Evolutionary conservation across 2,329 filamentous ascomycete species (phyloP).

Genomic region (Verticillium isaacii): DNA sequence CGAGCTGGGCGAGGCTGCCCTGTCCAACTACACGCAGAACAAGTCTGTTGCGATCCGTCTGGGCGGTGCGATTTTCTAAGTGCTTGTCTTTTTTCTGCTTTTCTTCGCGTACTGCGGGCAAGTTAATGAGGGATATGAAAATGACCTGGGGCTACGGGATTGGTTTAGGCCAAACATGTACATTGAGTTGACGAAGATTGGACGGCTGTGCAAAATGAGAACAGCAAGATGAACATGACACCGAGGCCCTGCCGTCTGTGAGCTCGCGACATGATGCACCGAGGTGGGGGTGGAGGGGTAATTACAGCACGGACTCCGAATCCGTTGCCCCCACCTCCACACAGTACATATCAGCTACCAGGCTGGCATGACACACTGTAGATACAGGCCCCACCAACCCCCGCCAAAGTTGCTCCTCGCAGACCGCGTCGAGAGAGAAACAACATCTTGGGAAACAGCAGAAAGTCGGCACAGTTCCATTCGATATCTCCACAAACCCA

Average conservation of each 20-base stretch:
- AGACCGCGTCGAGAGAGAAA: neutral
- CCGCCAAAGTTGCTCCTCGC: neutral
- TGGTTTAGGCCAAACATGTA: slow-evolving; percentile 11
- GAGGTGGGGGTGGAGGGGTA: neutral
- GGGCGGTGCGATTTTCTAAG: slow-evolving; percentile 36
- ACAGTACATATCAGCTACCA: too few relatives aligned
- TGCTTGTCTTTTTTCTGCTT: neutral
- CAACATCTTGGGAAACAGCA: neutral
- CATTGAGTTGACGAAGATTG: slow-evolving; percentile 10
- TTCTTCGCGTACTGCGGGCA: neutral
- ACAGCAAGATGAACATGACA: neutral
- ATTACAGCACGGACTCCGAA: neutral
- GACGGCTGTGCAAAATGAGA: neutral
- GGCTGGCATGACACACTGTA: neutral
- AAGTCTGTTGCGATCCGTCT: slow-evolving; percentile 60
- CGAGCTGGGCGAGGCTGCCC: slow-evolving; percentile 65
- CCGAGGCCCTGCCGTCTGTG: neutral
- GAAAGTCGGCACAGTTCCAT: neutral
- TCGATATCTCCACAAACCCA: neutral
- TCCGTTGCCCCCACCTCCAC: neutral
- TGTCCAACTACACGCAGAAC: slow-evolving; percentile 64
- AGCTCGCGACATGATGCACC: neutral
- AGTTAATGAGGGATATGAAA: slow-evolving; percentile 2
- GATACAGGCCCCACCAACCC: neutral
- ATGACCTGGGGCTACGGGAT: slow-evolving; percentile 4